Evolutionary conservation across 1,284 basidiomycete species (phyloP), one percentile per base, ranked within the genome.

Genomic region (Nidula niveotomentosa): DNA sequence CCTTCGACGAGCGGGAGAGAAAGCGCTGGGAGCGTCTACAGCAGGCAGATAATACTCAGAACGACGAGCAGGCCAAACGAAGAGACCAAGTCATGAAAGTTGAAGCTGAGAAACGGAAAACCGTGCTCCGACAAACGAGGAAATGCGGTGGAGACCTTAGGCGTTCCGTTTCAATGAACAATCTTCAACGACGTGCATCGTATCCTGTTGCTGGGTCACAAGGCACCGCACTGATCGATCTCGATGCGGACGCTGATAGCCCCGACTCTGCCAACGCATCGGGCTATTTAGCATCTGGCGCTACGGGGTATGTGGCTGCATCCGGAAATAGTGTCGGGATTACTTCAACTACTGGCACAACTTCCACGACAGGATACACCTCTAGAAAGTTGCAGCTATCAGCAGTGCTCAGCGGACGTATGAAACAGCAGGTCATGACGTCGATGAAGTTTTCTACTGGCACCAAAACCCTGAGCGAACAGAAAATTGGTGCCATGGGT

Each of bases 321-420:
- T 97, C 95, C 1, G 95, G 95, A 13, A 99, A 99, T 73, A 96
- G 93, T 61, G 93, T 98, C 49, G 82, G 86, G 44, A 88, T 98
- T 65, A 95, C 96, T 1, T 96, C 93, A 9, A 91, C 90, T 46
- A 87, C 90, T 48, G 92, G 88, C 2, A 91, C 92, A 7, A 94
- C 93, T 4, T 97, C 96, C 3, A 93, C 91, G 10, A 73, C 79
- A 15, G 79, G 79, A 5, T 71, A 75, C 23, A 66, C 74, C 2
- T 71, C 76, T 47, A 74, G 74, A 46, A 68, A 62, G 36, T 58
- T 77, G 36, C 76, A 82, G 49, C 68, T 88, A 13, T 79, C 86
- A 8, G 68, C 79, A 2, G 68, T 75, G 34, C 67, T 91, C 52
- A 79, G 75, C 53, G 81, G 77, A n/a, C 77, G 81, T 54, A 71